Base-by-base conservation (phyloP, 371 early-diverging fungal genomes). In the Mortierella sp. region DNA sequence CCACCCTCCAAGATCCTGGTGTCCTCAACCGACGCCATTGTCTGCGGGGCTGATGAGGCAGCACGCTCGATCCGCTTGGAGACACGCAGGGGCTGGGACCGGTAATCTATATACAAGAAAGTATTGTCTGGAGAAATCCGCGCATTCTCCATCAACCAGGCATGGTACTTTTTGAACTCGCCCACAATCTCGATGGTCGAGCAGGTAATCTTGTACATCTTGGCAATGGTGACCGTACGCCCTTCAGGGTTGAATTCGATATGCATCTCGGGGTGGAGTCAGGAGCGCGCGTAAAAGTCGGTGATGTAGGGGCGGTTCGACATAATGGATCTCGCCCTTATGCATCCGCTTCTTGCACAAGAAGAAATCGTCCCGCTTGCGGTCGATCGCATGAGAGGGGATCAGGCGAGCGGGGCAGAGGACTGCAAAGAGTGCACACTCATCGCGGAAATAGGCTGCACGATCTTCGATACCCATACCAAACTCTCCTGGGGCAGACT, bases 391-490 rank as follows among this genome's bases (percentile, higher is more conserved):
- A 37, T 77, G 70, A 26, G 72, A 72, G 5, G 78, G 74, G 44
- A 77, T 72, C 24, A 80, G 44, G 6, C 84, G 81, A 0, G 78
- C 77, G 24, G 78, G 84, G 3, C 80, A 72, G 13, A 80, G 76
- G 9, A 84, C 73, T 0, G 84, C 75, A 72, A 80, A 84, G 54
- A 80, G 69, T 0, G 84, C 81, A 11, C 84, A 80, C 8, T 75
- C 78, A 40, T 80, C 76, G 13, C 84, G 77, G 53, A 77, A 75
- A 48, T 77, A 80, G n/a, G 78, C 84, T 2, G 76, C 81, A 1
- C 84, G 80, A 31, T 86, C 82, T 40, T 86, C 82, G n/a, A 81
- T 73, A 8, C 82, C 86, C 76, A 86, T 78, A 1, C 82, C 86
- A 74, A 82, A 81, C 76, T 86, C 86, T 0, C 79, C 78, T 5